Base-by-base conservation (phyloP, 768 basidiomycete species). In the Amylocystis lapponica region DNA sequence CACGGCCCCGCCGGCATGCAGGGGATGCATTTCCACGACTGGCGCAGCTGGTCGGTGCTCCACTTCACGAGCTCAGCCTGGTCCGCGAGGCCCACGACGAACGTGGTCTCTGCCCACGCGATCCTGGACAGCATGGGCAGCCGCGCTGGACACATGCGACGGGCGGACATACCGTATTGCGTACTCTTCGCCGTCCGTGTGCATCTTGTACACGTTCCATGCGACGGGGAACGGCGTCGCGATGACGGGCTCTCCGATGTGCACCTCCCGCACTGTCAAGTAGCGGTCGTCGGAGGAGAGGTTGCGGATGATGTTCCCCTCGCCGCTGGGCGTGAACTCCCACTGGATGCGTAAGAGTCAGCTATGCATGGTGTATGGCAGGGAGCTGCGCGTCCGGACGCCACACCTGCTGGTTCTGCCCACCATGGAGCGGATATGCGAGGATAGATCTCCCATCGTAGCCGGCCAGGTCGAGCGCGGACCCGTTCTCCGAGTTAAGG, bases 321-420 rank as follows among this genome's bases (percentile, higher is more conserved):
- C 48, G 7, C 58, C 58, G n/a, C 53, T 51, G 17, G 55, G 45
- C 17, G 50, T 47, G 39, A 59, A 57, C 23, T 51, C 42, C 58
- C 58, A 59, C 58, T 59, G 25, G 13, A n/a, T n/a, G n/a, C n/a
- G n/a, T n/a, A 1, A 21, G 10, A 1, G 29, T 8, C 26, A 17
- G 27, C 7, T 20, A 14, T 19, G 5, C n/a, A 30, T 34, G 9
- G 30, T 19, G 3, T 16, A 34, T 16, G 7, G 21, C 22, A 22
- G 16, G 20, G 10, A 21, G 13, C 5, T 14, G 14, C 19, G 13
- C 27, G 77, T 65, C 32, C 71, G 65, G 8, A 26, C 52, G n/a
- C n/a, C 44, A 3, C 35, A 51, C 56, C 53, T 57, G 58, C 39
- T 59, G 58, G 39, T 59, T 59, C 19, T 43, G 48, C 0, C 58